Evolutionary conservation across 306 rosid species (phyloP).

Genomic region (Cucumis sativus): Cucumber_9930_V3 NC_026657.2:7728001-7728500

Average conservation of each 20-base stretch:
- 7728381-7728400: background rate
- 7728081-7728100: background rate
- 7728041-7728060: background rate
- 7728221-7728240: slow-evolving; percentile 23
- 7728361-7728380: background rate
- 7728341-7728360: slow-evolving; percentile 4
- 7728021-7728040: background rate
- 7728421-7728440: slow-evolving; percentile 1
- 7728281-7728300: slow-evolving; percentile 22
- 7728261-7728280: background rate
- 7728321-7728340: slow-evolving; percentile 22
- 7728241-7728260: slow-evolving; percentile 20
- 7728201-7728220: slow-evolving; percentile 28
- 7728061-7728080: background rate
- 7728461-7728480: slow-evolving; percentile 11
- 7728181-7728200: background rate
- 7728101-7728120: background rate
- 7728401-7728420: background rate
- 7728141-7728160: background rate
- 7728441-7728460: background rate
- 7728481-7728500: slow-evolving; percentile 2
- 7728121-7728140: background rate
- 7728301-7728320: slow-evolving; percentile 13
- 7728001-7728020: too few relatives aligned
- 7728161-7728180: background rate